Percentiles rank a stretch among this genome's conserved stretches.
These are phyloP conservation scores for Baudoinia panamericana DNA, from an alignment of 495 filamentous ascomycete species.

Conservation along the genomic window DNA sequence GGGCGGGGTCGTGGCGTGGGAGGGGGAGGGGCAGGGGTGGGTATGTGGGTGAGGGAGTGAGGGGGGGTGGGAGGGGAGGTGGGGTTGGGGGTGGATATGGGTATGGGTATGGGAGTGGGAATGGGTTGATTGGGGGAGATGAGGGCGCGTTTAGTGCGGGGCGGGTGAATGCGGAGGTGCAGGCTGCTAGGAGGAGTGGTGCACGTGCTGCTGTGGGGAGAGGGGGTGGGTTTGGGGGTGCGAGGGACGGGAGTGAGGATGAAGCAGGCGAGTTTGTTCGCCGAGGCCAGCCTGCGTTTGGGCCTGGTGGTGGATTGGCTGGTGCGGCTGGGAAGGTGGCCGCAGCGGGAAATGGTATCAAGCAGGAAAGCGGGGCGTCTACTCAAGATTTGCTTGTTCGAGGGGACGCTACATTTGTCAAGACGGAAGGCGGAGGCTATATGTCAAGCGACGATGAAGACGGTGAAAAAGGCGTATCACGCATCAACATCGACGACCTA, in stretches of 20 bases:
- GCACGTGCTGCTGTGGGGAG: conserved; percentile 3
- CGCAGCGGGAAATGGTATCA: too few species aligned
- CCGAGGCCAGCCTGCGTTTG: too few species aligned
- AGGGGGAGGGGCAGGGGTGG: conserved; percentile 7
- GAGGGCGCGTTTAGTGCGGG: conserved; percentile 17
- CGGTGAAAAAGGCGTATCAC: conserved; percentile 4
- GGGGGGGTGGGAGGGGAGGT: neutral
- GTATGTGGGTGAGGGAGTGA: neutral
- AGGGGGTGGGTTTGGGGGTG: neutral
- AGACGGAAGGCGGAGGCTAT: conserved; percentile 24
- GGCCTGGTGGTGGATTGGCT: too few species aligned
- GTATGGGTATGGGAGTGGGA: neutral
- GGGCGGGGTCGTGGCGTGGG: conserved; percentile 4
- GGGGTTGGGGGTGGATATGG: neutral
- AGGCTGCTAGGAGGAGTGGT: conserved; percentile 15
- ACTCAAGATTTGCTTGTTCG: too few species aligned
- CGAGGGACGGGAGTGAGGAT: neutral
- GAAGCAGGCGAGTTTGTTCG: too few species aligned
- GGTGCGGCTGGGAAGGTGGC: too few species aligned
- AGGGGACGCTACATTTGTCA: neutral
- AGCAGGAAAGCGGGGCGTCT: too few species aligned
- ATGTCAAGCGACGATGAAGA: conserved; percentile 27
- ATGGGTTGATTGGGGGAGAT: conserved; percentile 1
- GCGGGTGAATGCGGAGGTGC: neutral
- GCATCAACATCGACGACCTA: conserved; percentile 25